Base-by-base conservation (phyloP, 768 basidiomycete genomes). In the Lepiota brunneoincarnata region DNA sequence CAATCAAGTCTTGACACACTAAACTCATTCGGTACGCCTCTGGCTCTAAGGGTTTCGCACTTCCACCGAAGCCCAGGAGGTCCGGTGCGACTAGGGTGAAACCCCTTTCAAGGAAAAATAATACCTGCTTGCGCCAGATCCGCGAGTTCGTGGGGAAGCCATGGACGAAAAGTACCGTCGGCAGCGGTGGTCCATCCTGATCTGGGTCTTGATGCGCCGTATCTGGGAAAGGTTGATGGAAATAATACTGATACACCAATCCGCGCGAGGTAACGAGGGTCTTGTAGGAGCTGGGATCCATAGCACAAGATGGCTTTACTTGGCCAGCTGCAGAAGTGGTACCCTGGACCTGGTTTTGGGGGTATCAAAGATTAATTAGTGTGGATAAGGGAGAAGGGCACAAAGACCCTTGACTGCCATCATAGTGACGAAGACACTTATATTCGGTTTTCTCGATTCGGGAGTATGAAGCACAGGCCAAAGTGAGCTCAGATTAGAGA, bases 41-140 rank as follows among this genome's bases (percentile, higher is more conserved):
- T 1, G 67, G 54, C 24, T 78, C 72, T 2, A 59, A 59, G 3
- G 80, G 80, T 57, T 78, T 79, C 53, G 73, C 72, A 0, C 76
- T 75, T 0, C 67, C 72, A 12, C 80, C 81, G 44, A 78, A 80
- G 10, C 80, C 81, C 14, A 81, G 69, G 63, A 77, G 66, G 55
- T 82, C 79, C 10, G 75, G 79, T 7, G 69, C 78, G 39, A 81
- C 61, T 42, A 82, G 61, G 14, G 72, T 65, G 61, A 75, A 81
- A 7, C 78, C 79, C 54, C 67, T 59, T 7, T 63, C 55, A 18
- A 63, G 49, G 63, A 78, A 78, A 61, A 68, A 77, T 7, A 60
- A 51, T 37, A 75, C 62, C 57, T 76, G 73, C 48, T 68, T 58
- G 37, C 56, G 64, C 78, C 78, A 80, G 41, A 72, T 64, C 40